Conservation (phyloP, 192 early-diverging fungal species). For the Podila minutissima region DNA sequence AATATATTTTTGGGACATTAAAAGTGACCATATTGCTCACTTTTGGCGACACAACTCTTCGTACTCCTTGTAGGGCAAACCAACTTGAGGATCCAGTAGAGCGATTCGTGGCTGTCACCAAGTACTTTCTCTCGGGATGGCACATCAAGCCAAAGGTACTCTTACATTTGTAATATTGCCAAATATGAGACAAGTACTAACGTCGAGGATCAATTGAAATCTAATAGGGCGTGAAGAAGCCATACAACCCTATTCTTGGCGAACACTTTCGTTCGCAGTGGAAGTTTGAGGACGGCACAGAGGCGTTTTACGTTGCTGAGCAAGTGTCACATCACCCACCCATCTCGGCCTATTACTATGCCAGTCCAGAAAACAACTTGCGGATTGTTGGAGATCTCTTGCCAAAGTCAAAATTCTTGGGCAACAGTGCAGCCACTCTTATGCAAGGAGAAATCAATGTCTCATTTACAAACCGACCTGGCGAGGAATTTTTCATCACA, state of each 20-base stretch:
- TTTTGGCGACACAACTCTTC: background rate
- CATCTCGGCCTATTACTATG: constrained; percentile 85
- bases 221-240: constrained; percentile 87
- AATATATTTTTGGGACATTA: too few species aligned
- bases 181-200: too few species aligned
- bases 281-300: constrained; percentile 73
- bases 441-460: constrained; percentile 81
- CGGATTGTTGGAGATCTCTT: constrained; percentile 82
- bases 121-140: constrained; percentile 92
- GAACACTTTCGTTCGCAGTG: constrained; percentile 90
- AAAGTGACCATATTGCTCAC: too few species aligned
- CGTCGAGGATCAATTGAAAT: background rate
- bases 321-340: constrained; percentile 97
- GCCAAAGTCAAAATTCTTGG: constrained; percentile 89
- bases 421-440: constrained; percentile 92
- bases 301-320: constrained; percentile 86
- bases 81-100: constrained; percentile 73
- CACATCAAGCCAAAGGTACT: constrained; percentile 90
- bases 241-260: constrained; percentile 94
- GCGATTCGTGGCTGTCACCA: constrained; percentile 86
- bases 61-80: constrained; percentile 62
- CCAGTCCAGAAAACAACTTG: constrained; percentile 83
- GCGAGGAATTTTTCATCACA: constrained; percentile 83
- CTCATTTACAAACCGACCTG: constrained; percentile 66
- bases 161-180: too few species aligned